phyloP scores from a whole-genome alignment of 108 stramenopile species.

The Nannochloropsis gaditana region DNA sequence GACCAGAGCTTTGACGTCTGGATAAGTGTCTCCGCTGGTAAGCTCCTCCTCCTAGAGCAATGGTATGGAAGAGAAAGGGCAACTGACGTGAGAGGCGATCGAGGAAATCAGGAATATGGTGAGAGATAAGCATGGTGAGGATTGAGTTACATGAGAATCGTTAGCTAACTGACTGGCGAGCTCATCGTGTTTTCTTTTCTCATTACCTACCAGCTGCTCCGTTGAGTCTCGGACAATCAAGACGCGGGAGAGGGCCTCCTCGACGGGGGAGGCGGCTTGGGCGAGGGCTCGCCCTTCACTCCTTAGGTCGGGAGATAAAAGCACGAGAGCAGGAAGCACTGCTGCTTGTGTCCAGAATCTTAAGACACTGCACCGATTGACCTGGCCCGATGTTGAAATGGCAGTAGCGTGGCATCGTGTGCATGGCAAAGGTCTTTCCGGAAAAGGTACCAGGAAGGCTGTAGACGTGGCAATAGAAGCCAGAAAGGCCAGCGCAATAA shows the following conservation, averaged over 20 bases:
- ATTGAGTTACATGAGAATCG: too few relatives aligned
- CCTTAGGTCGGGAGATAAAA: not conserved
- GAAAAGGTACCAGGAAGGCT: too few relatives aligned
- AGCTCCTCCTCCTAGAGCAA: not conserved
- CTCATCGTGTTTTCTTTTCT: too few relatives aligned
- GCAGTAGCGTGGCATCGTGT: not conserved
- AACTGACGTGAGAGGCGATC: not conserved
- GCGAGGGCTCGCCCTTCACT: not conserved
- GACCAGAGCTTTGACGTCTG: not conserved
- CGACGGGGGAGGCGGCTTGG: not conserved
- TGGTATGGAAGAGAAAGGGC: not conserved
- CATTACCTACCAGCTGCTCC: not conserved
- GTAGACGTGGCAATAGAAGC: too few relatives aligned
- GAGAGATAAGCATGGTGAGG: not conserved
- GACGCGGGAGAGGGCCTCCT: not conserved
- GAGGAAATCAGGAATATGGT: not conserved
- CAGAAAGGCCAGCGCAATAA: too few relatives aligned
- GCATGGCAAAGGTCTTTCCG: not conserved
- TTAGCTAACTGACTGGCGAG: too few relatives aligned
- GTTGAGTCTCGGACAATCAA: not conserved
- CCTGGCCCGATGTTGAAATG: not conserved
- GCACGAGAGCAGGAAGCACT: not conserved
- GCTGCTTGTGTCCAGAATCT: not conserved
- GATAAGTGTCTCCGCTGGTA: not conserved
- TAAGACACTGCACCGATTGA: not conserved